Conservation (phyloP, 441 rosid genomes). For the Rhodomyrtus psidioides region DNA sequence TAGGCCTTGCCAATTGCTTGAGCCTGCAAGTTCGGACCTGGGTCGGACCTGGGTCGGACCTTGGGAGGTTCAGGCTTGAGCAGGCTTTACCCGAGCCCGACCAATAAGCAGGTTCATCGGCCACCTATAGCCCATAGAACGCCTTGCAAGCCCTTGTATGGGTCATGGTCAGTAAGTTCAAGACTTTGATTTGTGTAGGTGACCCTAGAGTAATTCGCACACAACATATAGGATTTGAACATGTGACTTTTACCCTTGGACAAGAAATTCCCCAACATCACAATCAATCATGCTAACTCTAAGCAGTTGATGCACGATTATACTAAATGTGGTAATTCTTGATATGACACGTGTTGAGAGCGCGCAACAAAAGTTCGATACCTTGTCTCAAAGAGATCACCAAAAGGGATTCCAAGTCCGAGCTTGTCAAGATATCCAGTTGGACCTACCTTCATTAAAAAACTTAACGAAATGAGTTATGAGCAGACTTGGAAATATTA, state of each 20-base stretch:
- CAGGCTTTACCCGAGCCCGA: not conserved
- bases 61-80: not conserved
- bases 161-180: not conserved
- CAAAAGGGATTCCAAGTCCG: too few relatives aligned
- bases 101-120: not conserved
- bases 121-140: not conserved
- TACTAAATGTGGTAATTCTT: not conserved
- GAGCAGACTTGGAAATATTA: too few relatives aligned
- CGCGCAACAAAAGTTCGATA: too few relatives aligned
- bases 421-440: too few relatives aligned
- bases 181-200: not conserved
- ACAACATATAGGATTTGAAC: not conserved
- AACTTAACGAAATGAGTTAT: too few relatives aligned
- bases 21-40: too few relatives aligned
- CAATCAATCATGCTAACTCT: not conserved
- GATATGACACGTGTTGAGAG: too few relatives aligned
- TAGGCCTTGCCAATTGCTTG: too few relatives aligned
- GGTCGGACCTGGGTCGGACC: too few relatives aligned
- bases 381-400: too few relatives aligned
- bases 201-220: accelerated
- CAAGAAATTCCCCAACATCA: not conserved
- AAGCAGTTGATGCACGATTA: not conserved
- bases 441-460: too few relatives aligned
- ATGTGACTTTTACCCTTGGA: not conserved
- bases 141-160: not conserved